Evolutionary conservation across 2,329 filamentous ascomycete genomes (phyloP).

Genomic region (Sclerotinia glacialis): DNA sequence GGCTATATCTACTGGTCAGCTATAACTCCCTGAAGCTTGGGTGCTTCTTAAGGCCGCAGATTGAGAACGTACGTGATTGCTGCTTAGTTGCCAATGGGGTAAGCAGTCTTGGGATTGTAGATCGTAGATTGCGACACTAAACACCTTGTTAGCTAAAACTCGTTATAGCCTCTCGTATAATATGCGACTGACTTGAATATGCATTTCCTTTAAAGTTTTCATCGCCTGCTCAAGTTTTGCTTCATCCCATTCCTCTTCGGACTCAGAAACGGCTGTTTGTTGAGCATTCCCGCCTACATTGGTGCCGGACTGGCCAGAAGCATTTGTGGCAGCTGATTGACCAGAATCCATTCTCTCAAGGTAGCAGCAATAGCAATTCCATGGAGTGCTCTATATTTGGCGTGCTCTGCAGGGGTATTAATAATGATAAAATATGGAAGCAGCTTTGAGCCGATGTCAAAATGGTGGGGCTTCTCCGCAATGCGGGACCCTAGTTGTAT

Average conservation of each 20-base stretch:
- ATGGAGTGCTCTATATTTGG: not conserved
- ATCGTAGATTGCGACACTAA: conserved; percentile 49
- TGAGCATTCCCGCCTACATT: conserved; percentile 4
- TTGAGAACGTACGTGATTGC: conserved; percentile 48
- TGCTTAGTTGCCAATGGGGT: conserved; percentile 52
- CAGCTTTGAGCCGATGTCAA: conserved; percentile 14
- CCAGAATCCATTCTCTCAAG: conserved; percentile 14
- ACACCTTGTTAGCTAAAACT: conserved; percentile 6
- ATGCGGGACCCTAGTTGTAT: conserved; percentile 13
- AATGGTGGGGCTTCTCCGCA: conserved; percentile 11
- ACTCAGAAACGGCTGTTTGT: conserved; percentile 3
- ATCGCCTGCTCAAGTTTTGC: conserved; percentile 37
- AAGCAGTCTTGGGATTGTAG: conserved; percentile 50
- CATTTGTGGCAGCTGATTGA: conserved; percentile 4
- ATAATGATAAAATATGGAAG: conserved; percentile 1
- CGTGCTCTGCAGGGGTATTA: not conserved
- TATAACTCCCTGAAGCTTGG: not conserved
- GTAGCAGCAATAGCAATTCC: conserved; percentile 1
- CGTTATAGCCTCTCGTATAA: not conserved
- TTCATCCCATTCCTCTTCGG: conserved; percentile 38
- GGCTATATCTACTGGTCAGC: conserved; percentile 43
- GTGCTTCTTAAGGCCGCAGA: not conserved
- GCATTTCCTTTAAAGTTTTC: conserved; percentile 40
- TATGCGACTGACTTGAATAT: conserved; percentile 37
- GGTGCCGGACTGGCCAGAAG: not conserved